These are phyloP conservation scores for Colletotrichum horii DNA, from an alignment of 2,329 filamentous ascomycete species.

Conservation along the genomic window DNA sequence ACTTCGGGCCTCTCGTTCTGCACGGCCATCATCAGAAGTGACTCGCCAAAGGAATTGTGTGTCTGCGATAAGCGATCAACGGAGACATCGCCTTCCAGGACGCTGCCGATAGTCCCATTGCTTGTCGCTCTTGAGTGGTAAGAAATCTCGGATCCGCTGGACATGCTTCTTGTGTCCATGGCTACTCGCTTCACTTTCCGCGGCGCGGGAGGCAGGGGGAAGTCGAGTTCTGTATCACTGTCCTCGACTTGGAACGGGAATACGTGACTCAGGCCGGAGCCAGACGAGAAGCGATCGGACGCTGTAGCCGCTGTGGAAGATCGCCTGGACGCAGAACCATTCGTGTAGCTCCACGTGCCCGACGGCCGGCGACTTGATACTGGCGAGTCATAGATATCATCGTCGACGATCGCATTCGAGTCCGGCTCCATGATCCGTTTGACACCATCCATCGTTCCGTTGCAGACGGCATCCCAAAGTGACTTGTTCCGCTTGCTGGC, in stretches of 20 bases:
- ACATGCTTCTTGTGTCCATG: slow-evolving; percentile 88
- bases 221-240: slow-evolving; percentile 29
- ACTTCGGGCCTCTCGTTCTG: slow-evolving; percentile 73
- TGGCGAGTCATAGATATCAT: slow-evolving; percentile 46
- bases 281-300: slow-evolving; percentile 58
- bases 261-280: slow-evolving; percentile 76
- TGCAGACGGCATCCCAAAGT: slow-evolving; percentile 84
- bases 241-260: slow-evolving; percentile 77
- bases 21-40: slow-evolving; percentile 85
- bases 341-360: slow-evolving; percentile 51
- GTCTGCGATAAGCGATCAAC: slow-evolving; percentile 79
- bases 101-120: slow-evolving; percentile 74
- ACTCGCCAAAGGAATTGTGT: slow-evolving; percentile 75
- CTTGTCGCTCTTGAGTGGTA: slow-evolving; percentile 82
- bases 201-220: slow-evolving; percentile 44
- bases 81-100: slow-evolving; percentile 84
- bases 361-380: slow-evolving; percentile 51
- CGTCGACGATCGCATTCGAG: slow-evolving; percentile 49
- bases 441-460: slow-evolving; percentile 78
- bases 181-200: slow-evolving; percentile 76
- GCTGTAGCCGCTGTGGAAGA: slow-evolving; percentile 46
- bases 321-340: slow-evolving; percentile 45
- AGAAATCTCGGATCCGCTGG: slow-evolving; percentile 83
- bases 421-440: slow-evolving; percentile 81
- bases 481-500: slow-evolving; percentile 86